Evolutionary conservation across 169 alveolate genomes (phyloP), one percentile per base, ranked within the genome.

Genomic region (Amoebophrya sp.): DNA sequence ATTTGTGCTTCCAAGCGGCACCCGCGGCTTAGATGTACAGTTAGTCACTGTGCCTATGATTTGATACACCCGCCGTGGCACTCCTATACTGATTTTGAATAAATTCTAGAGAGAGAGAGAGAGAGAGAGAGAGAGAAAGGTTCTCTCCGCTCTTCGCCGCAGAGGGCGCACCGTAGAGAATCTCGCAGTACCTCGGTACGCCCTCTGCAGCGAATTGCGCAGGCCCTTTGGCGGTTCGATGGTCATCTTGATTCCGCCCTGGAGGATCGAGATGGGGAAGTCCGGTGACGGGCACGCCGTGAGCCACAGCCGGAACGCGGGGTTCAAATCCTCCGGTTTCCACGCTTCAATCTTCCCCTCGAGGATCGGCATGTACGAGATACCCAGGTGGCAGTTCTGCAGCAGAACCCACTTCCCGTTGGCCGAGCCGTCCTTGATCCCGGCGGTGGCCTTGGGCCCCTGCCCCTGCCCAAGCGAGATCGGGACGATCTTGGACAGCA

Each of bases 141-240:
- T 10, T 15, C 31, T 10, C 88, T 26, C 23, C 39, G 40, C 88
- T 26, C 29, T 29, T 29, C 31, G 23, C 39, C 5, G 39, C 88
- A 15, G 39, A 69, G 23, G 88, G 39, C 88, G 39, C 40, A 26
- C 88, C n/a, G n/a, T n/a, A n/a, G n/a, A n/a, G n/a, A n/a, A n/a
- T n/a, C n/a, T n/a, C n/a, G n/a, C 40, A 1, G 39, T 29, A 20
- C 88, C 93, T 88, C 58, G 48, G 91, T 95, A 96, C 0, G 97
- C 93, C 89, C 98, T 93, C 43, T 94, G 95, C 41, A 97, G 92
- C 89, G 96, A 96, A 92, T 95, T 96, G 89, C 96, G 96, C 88
- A 98, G 93, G 23, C 99, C 99, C 93, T 97, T 95, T 16, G 99
- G 99, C 10, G 98, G 98, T 91, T 98, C 99, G 92, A 96, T 96